Conservation (phyloP, 331 rosid genomes). For the Phaseolus coccineus region DNA sequence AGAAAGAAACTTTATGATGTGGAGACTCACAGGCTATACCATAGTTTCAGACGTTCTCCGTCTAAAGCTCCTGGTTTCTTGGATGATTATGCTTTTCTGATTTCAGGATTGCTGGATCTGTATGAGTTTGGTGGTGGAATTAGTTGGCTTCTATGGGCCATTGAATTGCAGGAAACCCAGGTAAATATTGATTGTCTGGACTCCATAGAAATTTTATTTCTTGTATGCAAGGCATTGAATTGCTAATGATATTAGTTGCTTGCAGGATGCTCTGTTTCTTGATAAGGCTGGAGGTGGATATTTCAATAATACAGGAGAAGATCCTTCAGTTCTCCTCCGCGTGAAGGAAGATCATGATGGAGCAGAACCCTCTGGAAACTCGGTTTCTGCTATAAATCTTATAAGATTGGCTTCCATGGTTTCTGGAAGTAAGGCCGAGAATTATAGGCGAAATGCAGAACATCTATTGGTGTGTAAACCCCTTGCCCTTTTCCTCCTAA, state of each 20-base stretch:
- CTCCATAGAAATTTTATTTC: slow-evolving; percentile 21
- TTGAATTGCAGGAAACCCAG: slow-evolving; percentile 85
- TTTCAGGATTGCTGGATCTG: slow-evolving; percentile 83
- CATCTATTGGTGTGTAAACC: slow-evolving; percentile 74
- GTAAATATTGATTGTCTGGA: slow-evolving; percentile 52
- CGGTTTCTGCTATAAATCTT: slow-evolving; percentile 82
- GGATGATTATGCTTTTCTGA: slow-evolving; percentile 91
- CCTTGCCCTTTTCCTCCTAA: slow-evolving; percentile 17
- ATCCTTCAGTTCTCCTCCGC: slow-evolving; percentile 84
- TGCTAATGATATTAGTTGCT: slow-evolving; percentile 41
- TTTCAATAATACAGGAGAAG: slow-evolving; percentile 90
- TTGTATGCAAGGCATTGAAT: slow-evolving; percentile 26
- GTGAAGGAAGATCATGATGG: slow-evolving; percentile 97
- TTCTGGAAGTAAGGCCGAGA: slow-evolving; percentile 67
- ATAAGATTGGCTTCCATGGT: slow-evolving; percentile 77
- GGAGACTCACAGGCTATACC: slow-evolving; percentile 71
- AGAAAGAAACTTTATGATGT: slow-evolving; percentile 69
- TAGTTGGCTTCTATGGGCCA: slow-evolving; percentile 88
- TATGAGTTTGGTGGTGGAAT: slow-evolving; percentile 82
- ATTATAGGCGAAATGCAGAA: slow-evolving; percentile 72
- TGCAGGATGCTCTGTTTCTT: slow-evolving; percentile 91
- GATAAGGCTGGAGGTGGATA: slow-evolving; percentile 92
- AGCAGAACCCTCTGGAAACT: slow-evolving; percentile 96
- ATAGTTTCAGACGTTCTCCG: slow-evolving; percentile 88
- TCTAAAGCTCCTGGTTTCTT: slow-evolving; percentile 91